A percentile compares a stretch with the other conserved stretches of the same genome.
Conservation (phyloP, 139 green algal genomes). For the Diplosphaera chodatii region DNA sequence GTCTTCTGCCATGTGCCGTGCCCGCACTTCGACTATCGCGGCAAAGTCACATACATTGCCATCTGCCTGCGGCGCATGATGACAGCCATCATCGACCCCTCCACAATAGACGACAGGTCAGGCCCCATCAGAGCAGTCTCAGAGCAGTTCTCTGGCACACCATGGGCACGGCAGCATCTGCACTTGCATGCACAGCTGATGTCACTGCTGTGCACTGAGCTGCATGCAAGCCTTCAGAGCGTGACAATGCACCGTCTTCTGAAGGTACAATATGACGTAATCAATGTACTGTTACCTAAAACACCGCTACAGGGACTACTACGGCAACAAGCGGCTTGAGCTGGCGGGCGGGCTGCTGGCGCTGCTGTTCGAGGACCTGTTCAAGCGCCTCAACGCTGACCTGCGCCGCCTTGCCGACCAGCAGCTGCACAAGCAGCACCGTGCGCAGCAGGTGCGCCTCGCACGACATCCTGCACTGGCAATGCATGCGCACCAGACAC, state of each 20-base stretch:
- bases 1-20: slow-evolving; percentile 93
- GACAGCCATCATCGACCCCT: slow-evolving; percentile 78
- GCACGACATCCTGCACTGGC: too few species aligned
- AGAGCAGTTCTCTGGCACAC: too few species aligned
- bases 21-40: slow-evolving; percentile 75
- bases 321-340: slow-evolving; percentile 99
- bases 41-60: slow-evolving; percentile 81
- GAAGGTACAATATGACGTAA: too few species aligned
- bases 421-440: not conserved
- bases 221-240: too few species aligned
- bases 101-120: slow-evolving; percentile 78
- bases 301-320: slow-evolving; percentile 95
- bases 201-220: too few species aligned
- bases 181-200: too few species aligned
- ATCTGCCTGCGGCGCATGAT: slow-evolving; percentile 94
- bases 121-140: too few species aligned
- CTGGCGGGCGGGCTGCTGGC: slow-evolving; percentile 90
- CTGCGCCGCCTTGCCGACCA: not conserved
- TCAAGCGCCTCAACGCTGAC: slow-evolving; percentile 77
- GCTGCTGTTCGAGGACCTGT: slow-evolving; percentile 99
- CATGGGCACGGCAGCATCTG: too few species aligned
- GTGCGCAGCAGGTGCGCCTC: not conserved
- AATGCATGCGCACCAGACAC: too few species aligned
- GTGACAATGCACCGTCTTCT: too few species aligned
- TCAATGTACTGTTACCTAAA: too few species aligned